Conservation (phyloP, 495 filamentous ascomycete species). For the Aspergillus sclerotiicarbonarius region DNA sequence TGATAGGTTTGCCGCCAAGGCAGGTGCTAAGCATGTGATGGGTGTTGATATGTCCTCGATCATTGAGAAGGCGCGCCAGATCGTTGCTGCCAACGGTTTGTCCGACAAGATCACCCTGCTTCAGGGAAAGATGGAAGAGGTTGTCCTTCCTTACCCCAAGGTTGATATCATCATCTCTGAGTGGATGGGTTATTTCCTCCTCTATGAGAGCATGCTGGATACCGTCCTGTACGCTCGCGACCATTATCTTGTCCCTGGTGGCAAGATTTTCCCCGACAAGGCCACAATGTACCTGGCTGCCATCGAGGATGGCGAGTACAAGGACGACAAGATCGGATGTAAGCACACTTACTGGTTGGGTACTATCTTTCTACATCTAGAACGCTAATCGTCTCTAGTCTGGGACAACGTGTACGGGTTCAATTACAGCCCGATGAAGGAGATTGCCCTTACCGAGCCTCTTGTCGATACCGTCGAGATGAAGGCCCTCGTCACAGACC, state of each 20-base stretch:
- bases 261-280: conserved; percentile 89
- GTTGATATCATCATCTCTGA: conserved; percentile 99
- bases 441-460: conserved; percentile 77
- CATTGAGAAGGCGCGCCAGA: conserved; percentile 90
- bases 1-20: conserved; percentile 88
- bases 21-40: conserved; percentile 90
- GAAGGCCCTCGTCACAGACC: conserved; percentile 77
- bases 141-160: conserved; percentile 76
- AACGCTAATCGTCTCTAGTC: conserved; percentile 48
- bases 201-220: conserved; percentile 98
- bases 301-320: conserved; percentile 83
- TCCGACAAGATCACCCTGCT: conserved; percentile 81
- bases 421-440: conserved; percentile 87
- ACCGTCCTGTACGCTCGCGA: conserved; percentile 94
- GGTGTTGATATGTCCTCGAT: conserved; percentile 98
- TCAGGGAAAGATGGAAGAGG: conserved; percentile 96
- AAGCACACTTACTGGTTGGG: conserved; percentile 27
- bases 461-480: conserved; percentile 80
- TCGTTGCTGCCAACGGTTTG: conserved; percentile 83
- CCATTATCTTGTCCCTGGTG: conserved; percentile 78
- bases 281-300: conserved; percentile 86
- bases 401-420: conserved; percentile 99
- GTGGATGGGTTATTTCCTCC: conserved; percentile 99
- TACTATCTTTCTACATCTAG: background rate
- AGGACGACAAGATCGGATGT: conserved; percentile 87